A percentile compares a stretch with the other conserved stretches of the same genome.
Conservation (phyloP, 2,329 filamentous ascomycete species). For the Verticillium dahliae region DNA sequence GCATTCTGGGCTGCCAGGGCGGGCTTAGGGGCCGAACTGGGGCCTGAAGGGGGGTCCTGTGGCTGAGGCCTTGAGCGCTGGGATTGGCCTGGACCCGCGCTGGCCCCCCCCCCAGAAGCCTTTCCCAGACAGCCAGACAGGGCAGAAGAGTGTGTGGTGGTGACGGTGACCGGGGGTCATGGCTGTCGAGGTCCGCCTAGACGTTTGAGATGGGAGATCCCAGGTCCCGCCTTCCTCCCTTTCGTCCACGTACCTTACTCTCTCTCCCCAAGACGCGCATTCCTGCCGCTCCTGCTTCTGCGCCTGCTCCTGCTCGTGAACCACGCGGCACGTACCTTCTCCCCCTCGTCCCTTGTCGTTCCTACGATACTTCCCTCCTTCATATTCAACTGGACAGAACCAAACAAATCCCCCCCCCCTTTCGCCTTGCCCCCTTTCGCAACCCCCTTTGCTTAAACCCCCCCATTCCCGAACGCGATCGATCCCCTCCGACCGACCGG, state of each 20-base stretch:
- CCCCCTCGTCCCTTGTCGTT: not conserved
- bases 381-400: not conserved
- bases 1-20: too few relatives aligned
- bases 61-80: not conserved
- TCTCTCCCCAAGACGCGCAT: not conserved
- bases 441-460: not conserved
- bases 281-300: not conserved
- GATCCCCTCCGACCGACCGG: not conserved
- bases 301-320: not conserved
- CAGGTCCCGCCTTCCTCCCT: not conserved
- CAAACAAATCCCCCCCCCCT: not conserved
- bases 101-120: not conserved
- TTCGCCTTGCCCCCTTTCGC: not conserved
- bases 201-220: not conserved
- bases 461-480: not conserved
- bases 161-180: not conserved
- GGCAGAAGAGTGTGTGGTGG: not conserved
- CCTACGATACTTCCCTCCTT: not conserved
- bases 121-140: not conserved
- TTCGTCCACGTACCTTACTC: not conserved
- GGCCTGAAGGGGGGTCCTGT: not conserved
- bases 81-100: not conserved
- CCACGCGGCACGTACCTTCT: not conserved
- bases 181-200: not conserved
- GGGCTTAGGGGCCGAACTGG: not conserved